Percentiles rank a stretch among this genome's conserved stretches.
phyloP scores from a whole-genome alignment of 768 basidiomycete genomes.

The Lentinula raphanica region DNA sequence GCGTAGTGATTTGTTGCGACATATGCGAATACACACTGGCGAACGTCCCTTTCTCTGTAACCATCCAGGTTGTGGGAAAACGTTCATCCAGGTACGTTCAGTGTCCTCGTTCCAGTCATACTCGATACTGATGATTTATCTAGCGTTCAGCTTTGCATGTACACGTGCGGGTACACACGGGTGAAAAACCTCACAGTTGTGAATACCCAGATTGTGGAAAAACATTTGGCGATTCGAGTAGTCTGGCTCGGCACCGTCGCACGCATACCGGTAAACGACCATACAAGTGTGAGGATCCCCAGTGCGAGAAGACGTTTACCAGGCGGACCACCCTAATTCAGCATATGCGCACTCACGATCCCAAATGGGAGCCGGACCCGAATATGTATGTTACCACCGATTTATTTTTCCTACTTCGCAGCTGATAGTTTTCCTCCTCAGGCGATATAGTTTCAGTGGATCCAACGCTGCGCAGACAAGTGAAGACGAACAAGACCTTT shows the following conservation, averaged over 20 bases:
- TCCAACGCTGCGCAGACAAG: constrained; percentile 54
- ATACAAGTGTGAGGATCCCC: constrained; percentile 79
- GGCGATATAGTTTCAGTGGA: constrained; percentile 75
- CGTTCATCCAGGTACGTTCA: constrained; percentile 77
- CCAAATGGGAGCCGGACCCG: constrained; percentile 80
- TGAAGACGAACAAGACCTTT: constrained; percentile 53
- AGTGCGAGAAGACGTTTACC: constrained; percentile 85
- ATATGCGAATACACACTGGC: constrained; percentile 87
- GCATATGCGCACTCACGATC: constrained; percentile 86
- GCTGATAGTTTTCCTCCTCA: constrained; percentile 25
- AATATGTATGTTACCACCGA: constrained; percentile 51
- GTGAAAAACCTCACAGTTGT: constrained; percentile 89
- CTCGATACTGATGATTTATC: constrained; percentile 14
- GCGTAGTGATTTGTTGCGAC: constrained; percentile 77
- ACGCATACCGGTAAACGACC: constrained; percentile 85
- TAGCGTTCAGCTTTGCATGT: constrained; percentile 89
- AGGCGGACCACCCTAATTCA: constrained; percentile 78
- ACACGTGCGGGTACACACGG: constrained; percentile 85
- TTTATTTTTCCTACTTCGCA: constrained; percentile 4
- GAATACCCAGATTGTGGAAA: constrained; percentile 85
- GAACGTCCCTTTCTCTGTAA: constrained; percentile 80
- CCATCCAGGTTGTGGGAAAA: constrained; percentile 75
- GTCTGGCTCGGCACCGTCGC: constrained; percentile 85
- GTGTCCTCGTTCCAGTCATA: not conserved
- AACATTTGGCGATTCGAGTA: constrained; percentile 89